Conservation (phyloP, 352 stramenopile species). For the Globisporangium paroecandrum region DNA sequence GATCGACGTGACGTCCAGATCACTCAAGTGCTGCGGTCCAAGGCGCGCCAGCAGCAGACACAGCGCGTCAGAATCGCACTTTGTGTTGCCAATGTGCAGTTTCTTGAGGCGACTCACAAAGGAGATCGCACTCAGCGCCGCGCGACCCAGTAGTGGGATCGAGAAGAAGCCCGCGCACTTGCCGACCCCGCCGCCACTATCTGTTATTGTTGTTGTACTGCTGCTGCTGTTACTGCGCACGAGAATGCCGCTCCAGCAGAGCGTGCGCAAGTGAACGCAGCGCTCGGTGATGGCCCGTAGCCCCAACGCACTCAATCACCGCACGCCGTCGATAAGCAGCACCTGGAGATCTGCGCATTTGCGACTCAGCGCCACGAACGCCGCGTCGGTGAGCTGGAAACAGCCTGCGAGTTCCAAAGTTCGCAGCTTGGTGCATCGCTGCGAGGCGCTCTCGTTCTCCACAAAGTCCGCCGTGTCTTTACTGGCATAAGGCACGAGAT, state of each 20-base stretch:
- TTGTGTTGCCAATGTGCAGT: constrained; percentile 51
- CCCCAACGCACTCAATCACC: constrained; percentile 32
- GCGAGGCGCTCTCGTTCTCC: constrained; percentile 17
- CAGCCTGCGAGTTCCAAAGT: constrained; percentile 64
- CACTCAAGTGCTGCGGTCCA: constrained; percentile 29
- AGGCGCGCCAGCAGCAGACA: constrained; percentile 19
- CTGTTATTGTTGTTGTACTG: neutral
- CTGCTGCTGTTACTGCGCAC: constrained; percentile 34
- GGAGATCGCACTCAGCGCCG: constrained; percentile 26
- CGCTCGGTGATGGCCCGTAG: constrained; percentile 28
- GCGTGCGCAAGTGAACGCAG: constrained; percentile 34
- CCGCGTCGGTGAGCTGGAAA: constrained; percentile 55
- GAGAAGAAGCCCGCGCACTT: constrained; percentile 52
- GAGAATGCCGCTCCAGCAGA: constrained; percentile 60
- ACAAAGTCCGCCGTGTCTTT: constrained; percentile 28
- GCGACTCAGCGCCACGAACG: constrained; percentile 31
- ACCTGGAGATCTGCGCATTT: constrained; percentile 37
- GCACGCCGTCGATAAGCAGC: constrained; percentile 60
- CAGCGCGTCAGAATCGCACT: constrained; percentile 51
- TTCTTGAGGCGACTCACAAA: constrained; percentile 27
- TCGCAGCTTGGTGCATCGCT: constrained; percentile 39
- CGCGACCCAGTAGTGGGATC: constrained; percentile 40
- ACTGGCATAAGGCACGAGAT: constrained; percentile 21
- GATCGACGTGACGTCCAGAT: constrained; percentile 60
- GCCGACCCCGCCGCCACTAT: neutral